Percentiles rank a stretch among this genome's conserved stretches.
Conservation (phyloP, 257 asterid genomes). For the Ajuga chamaepitys region DNA sequence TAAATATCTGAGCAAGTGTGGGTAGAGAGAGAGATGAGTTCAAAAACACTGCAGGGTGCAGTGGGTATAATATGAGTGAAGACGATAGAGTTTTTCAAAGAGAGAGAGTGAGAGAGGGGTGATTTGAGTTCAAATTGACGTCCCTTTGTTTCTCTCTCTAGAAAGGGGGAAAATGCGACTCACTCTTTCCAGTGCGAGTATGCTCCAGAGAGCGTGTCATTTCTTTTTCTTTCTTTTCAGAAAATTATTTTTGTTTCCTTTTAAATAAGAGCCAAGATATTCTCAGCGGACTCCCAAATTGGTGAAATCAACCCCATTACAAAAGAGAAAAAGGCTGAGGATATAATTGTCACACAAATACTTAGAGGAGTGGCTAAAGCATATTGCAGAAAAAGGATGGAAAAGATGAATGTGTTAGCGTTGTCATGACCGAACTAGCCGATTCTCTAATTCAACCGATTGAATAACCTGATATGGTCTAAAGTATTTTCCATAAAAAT, state of each 20-base stretch:
- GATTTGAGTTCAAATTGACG: conserved; percentile 33
- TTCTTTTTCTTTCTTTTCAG: too few relatives aligned
- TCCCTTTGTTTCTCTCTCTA: conserved; percentile 25
- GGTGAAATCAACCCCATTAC: conserved; percentile 8
- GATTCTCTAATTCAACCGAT: too few relatives aligned
- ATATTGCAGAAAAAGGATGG: background rate
- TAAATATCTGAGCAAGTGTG: conserved; percentile 2
- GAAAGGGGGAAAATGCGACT: background rate
- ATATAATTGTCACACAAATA: background rate
- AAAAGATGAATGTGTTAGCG: background rate
- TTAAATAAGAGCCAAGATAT: background rate
- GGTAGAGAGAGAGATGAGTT: conserved; percentile 18
- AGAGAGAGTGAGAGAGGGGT: conserved; percentile 14
- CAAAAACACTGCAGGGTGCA: conserved; percentile 21
- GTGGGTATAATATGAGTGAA: conserved; percentile 35
- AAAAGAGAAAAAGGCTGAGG: background rate
- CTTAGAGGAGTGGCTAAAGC: conserved; percentile 22
- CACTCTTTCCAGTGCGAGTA: background rate
- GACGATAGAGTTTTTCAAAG: conserved; percentile 23
- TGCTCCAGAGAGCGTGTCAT: conserved; percentile 3
- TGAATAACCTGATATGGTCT: too few relatives aligned
- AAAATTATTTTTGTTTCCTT: background rate
- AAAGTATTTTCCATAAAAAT: too few relatives aligned
- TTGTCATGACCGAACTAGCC: too few relatives aligned
- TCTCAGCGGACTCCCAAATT: background rate